Conservation (phyloP, 1,284 basidiomycete species). For the Apiotrichum veenhuisii region DNA sequence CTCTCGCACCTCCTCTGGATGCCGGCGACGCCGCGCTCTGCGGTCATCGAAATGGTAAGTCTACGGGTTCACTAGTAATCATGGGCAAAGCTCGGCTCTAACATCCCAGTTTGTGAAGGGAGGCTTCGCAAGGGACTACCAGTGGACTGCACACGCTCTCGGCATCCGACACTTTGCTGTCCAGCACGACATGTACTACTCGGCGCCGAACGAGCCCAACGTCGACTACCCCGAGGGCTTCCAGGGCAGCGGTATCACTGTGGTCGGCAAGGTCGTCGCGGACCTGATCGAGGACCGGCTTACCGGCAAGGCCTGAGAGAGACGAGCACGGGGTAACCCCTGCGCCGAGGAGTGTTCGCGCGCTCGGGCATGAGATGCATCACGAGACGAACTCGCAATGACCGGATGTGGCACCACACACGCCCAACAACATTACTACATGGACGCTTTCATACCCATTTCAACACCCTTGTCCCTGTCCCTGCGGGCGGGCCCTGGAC, state of each 20-base stretch:
- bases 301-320: too few relatives aligned
- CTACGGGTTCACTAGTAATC: too few relatives aligned
- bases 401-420: too few relatives aligned
- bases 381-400: too few relatives aligned
- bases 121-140: slow-evolving; percentile 49
- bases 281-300: slow-evolving; percentile 81
- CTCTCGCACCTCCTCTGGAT: slow-evolving; percentile 51
- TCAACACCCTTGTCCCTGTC: too few relatives aligned
- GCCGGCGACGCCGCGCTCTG: slow-evolving; percentile 46
- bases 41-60: slow-evolving; percentile 42
- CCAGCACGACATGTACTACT: slow-evolving; percentile 51
- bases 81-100: too few relatives aligned
- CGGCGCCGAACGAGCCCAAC: slow-evolving; percentile 56
- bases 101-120: slow-evolving; percentile 34
- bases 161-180: slow-evolving; percentile 49
- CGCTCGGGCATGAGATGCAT: too few relatives aligned
- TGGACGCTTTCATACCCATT: too few relatives aligned
- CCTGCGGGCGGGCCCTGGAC: too few relatives aligned
- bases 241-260: slow-evolving; percentile 66
- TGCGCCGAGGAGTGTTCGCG: too few relatives aligned
- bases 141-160: slow-evolving; percentile 49
- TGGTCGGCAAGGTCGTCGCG: slow-evolving; percentile 74
- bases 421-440: too few relatives aligned
- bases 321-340: too few relatives aligned
- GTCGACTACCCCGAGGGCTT: slow-evolving; percentile 71